Evolutionary conservation across 306 rosid genomes (phyloP), one percentile per base, ranked within the genome.

Genomic region (Sophora flavescens): DNA sequence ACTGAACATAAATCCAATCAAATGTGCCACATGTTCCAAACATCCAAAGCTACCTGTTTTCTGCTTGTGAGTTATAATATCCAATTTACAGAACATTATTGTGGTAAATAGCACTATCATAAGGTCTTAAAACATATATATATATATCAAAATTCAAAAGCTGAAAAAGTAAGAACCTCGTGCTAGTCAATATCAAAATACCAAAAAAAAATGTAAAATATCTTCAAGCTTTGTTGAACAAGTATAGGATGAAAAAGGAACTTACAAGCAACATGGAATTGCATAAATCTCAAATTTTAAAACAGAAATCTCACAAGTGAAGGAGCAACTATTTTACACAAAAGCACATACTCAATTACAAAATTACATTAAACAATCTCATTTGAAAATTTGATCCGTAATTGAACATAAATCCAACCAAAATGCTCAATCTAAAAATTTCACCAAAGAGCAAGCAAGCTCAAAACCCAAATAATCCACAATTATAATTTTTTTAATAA

Each of bases 391-490:
- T 38, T 17, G 45, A 58, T 39, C 42, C 66, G 11, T 51, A 68
- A 39, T 28, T 8, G 32, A 57, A 68, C 70, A 28, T 28, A 60
- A 83, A 59, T 28, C 50, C 77, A 65, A 58, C 63, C 17, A 70
- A 70, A 59, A 59, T 52, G 22, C 66, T 35, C 18, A 68, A 62
- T 44, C 60, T 16, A 47, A 14, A 16, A 51, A 51, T 16, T 75
- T 10, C 2, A 8, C 16, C 32, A 18, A 50, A 30, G 18, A 42
- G 1, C 26, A 28, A 67, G 4, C 9, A 76, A 22, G 33, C 39
- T 2, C 0, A 41, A 77, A 64, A 70, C 10, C 18, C 68, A 50
- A 16, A 10, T 10, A 72, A 58, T 26, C 47, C 59, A 56, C 18
- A 15, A 13, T 15, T 13, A 3, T 8, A 10, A 16, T 44, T 7